Evolutionary conservation across 805 yeast genomes (phyloP), one percentile per base, ranked within the genome.

Genomic region (Candida succiphila): DNA sequence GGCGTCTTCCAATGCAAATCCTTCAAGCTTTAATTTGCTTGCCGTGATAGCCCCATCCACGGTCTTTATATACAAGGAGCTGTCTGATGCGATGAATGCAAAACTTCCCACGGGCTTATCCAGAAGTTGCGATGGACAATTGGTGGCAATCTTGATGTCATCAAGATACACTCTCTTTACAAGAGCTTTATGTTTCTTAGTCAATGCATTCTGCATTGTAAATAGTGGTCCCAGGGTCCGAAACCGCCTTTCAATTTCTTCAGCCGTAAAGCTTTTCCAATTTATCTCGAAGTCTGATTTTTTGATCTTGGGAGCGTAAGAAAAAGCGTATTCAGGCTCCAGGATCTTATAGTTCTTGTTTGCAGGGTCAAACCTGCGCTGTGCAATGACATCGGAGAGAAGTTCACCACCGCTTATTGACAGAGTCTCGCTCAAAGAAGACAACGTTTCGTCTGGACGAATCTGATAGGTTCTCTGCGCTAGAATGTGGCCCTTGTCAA

Each of bases 401-500:
- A 82, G 52, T 0, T 64, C 52, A 0, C 86, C 86, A 2, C 96
- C 96, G 2, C 61, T 44, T 0, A 33, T 42, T 0, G 85, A 85
- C 15, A 88, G 58, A 32, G 61, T 67, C 1, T 61, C 58, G 29
- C 68, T 61, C 16, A 88, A 52, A 0, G 69, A 40, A 0, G 30
- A 37, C 28, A 65, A 55, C 9, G 74, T 71, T 22, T 76, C 83
- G 8, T 51, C 41, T 4, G 49, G 50, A 0, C 33, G 34, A 1
- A 84, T 61, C 0, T 49, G 43, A 18, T 62, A 61, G 2, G 48
- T 48, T 1, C 82, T 65, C 41, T 81, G 94, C 14, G 63, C 53
- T 2, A 92, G 51, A 0, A 89, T 69, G 2, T 65, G 61, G 2
- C 98, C 98, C 23, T 61, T 63, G 45, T 92, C 98, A 48, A 92